Percentiles rank a stretch among this genome's conserved stretches.
phyloP scores from a whole-genome alignment of 495 filamentous ascomycete species.

The Trichoderma gamsii region DNA sequence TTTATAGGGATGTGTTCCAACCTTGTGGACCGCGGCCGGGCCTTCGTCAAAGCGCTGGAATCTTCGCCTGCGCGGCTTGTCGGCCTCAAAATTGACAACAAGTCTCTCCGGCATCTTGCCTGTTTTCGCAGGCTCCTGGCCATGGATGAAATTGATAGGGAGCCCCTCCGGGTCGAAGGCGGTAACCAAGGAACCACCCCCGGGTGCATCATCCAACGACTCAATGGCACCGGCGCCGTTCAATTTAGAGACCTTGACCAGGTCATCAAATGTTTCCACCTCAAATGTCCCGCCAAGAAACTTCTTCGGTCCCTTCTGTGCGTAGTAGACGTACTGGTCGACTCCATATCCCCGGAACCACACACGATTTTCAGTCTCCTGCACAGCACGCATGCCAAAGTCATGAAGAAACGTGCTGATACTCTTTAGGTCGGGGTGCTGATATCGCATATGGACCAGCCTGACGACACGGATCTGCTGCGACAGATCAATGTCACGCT shows the following conservation, averaged over 20 bases:
- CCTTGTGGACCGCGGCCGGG: conserved; percentile 55
- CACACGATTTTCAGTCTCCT: conserved; percentile 26
- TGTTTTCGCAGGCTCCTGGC: conserved; percentile 19
- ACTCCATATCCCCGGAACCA: conserved; percentile 42
- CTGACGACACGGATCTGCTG: conserved; percentile 19
- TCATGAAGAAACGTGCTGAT: conserved; percentile 22
- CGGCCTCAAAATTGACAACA: conserved; percentile 14
- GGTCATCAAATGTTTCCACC: conserved; percentile 38
- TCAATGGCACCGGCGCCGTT: conserved; percentile 19
- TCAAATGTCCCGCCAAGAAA: conserved; percentile 32
- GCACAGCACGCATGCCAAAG: conserved; percentile 1
- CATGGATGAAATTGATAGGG: conserved; percentile 40
- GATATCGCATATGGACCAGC: conserved; percentile 21
- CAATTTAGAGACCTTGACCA: conserved; percentile 29
- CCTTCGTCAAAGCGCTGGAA: conserved; percentile 39
- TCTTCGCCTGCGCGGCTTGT: conserved; percentile 16
- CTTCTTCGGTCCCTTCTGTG: conserved; percentile 24
- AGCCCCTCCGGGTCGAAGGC: conserved; percentile 39
- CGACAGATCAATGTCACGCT: conserved; percentile 10
- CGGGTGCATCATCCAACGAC: conserved; percentile 31
- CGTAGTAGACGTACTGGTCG: conserved; percentile 43
- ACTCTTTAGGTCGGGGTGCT: conserved; percentile 22
- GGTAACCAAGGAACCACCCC: conserved; percentile 40
- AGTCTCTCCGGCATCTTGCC: conserved; percentile 14
- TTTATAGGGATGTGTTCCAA: conserved; percentile 20